Evolutionary conservation across 2,329 filamentous ascomycete genomes (phyloP).

Genomic region (Aspergillus sp.): DNA sequence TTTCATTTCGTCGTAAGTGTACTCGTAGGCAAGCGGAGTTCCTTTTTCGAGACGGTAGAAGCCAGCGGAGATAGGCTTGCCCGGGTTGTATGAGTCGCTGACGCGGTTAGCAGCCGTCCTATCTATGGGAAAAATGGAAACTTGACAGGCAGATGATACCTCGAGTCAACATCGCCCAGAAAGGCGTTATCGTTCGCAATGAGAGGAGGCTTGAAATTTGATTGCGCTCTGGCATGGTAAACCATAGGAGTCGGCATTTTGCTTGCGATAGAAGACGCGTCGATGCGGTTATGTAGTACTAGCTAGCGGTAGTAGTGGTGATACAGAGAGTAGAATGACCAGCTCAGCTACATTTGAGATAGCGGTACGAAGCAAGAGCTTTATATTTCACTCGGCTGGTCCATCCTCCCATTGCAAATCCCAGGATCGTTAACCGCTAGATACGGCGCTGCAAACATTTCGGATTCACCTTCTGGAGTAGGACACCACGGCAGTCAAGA

Average conservation of each 20-base stretch:
- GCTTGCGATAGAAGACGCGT: slow-evolving; percentile 6
- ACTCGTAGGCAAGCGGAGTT: slow-evolving; percentile 66
- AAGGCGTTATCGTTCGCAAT: slow-evolving; percentile 69
- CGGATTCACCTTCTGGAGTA: slow-evolving; percentile 21
- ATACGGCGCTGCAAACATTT: not conserved
- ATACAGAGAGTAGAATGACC: not conserved
- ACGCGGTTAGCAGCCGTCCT: not conserved
- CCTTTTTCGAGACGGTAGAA: slow-evolving; percentile 69
- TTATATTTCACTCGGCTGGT: not conserved
- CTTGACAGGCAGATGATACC: slow-evolving; percentile 33
- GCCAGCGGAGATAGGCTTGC: slow-evolving; percentile 62
- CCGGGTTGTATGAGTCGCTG: slow-evolving; percentile 55
- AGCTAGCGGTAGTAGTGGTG: not conserved
- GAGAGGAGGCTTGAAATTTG: slow-evolving; percentile 61
- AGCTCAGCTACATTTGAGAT: not conserved
- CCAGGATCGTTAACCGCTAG: not conserved
- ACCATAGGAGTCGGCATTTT: slow-evolving; percentile 46
- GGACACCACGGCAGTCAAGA: slow-evolving; percentile 2
- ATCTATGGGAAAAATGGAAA: not conserved
- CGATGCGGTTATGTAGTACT: not conserved
- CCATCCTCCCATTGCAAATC: not conserved
- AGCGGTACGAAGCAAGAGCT: not conserved
- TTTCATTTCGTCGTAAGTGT: slow-evolving; percentile 73
- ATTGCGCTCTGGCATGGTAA: slow-evolving; percentile 60
- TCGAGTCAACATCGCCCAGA: slow-evolving; percentile 62